Conservation (phyloP, 768 basidiomycete species). For the Auriscalpium microsporum region DNA sequence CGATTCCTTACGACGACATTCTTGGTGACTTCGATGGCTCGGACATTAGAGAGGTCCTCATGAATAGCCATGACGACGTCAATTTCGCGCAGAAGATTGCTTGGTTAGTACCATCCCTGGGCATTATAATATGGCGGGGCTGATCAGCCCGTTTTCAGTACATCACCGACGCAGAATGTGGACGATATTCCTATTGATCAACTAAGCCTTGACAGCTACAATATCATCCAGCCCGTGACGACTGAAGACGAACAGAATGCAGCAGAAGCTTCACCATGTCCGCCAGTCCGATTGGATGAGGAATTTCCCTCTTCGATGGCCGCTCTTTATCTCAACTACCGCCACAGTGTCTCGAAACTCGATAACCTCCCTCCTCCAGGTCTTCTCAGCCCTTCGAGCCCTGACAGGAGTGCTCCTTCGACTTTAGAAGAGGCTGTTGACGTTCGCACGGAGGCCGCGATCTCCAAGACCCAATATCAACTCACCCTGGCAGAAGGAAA, state of each 20-base stretch:
- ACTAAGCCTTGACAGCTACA: neutral
- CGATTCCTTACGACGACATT: neutral
- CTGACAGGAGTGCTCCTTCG: neutral
- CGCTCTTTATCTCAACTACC: conserved; percentile 32
- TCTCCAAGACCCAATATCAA: conserved; percentile 20
- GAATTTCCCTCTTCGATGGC: conserved; percentile 32
- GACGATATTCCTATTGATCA: neutral
- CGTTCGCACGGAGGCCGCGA: conserved; percentile 7
- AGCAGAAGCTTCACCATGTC: neutral
- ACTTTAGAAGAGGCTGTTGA: neutral
- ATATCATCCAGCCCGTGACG: neutral
- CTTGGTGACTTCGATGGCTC: neutral
- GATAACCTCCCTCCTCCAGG: conserved; percentile 4
- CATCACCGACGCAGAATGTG: neutral
- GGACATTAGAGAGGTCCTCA: neutral
- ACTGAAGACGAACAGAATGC: neutral
- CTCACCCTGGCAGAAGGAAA: conserved; percentile 19
- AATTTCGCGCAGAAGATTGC: neutral
- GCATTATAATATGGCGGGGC: too few relatives aligned
- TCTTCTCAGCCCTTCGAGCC: neutral
- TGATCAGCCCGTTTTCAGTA: too few relatives aligned
- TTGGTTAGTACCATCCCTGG: too few relatives aligned
- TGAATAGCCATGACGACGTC: neutral
- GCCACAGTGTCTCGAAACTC: conserved; percentile 15
- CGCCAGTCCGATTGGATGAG: neutral